Conservation (phyloP, 768 basidiomycete species). For the Chiua virens region DNA sequence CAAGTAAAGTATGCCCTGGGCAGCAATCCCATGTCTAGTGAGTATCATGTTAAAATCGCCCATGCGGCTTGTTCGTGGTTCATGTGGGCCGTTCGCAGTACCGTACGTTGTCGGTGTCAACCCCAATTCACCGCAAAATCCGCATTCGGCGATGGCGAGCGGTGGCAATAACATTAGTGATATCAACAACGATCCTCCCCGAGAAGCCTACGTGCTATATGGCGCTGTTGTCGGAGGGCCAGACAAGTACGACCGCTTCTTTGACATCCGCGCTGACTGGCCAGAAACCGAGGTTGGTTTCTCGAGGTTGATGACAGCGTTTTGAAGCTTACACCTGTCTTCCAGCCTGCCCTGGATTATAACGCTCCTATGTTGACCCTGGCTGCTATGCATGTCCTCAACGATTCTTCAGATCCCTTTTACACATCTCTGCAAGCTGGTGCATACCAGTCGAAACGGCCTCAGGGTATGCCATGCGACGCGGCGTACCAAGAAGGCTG, state of each 20-base stretch:
- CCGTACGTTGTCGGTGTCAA: slow-evolving; percentile 83
- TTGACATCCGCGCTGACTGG: slow-evolving; percentile 88
- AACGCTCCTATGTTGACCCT: slow-evolving; percentile 89
- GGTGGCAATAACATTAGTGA: slow-evolving; percentile 70
- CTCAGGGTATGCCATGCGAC: slow-evolving; percentile 77
- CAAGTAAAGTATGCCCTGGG: slow-evolving; percentile 86
- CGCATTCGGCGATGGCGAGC: slow-evolving; percentile 86
- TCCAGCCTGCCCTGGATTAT: slow-evolving; percentile 79
- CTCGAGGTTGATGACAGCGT: not conserved
- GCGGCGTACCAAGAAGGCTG: slow-evolving; percentile 60
- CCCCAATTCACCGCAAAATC: slow-evolving; percentile 88
- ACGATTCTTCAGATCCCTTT: slow-evolving; percentile 69
- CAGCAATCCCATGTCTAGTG: slow-evolving; percentile 86
- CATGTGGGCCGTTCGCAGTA: not conserved
- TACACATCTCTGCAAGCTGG: slow-evolving; percentile 73
- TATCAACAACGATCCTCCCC: slow-evolving; percentile 69
- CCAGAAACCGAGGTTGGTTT: slow-evolving; percentile 73
- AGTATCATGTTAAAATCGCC: slow-evolving; percentile 12
- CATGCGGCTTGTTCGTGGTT: not conserved
- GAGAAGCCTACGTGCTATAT: slow-evolving; percentile 78
- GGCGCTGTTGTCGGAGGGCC: slow-evolving; percentile 92
- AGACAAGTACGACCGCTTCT: slow-evolving; percentile 70
- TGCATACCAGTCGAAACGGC: slow-evolving; percentile 58
- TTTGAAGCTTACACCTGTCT: slow-evolving; percentile 8
- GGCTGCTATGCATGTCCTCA: slow-evolving; percentile 73